These are phyloP conservation scores for Lepidium campestre DNA, from an alignment of 441 rosid genomes.

Conservation along the genomic window DNA sequence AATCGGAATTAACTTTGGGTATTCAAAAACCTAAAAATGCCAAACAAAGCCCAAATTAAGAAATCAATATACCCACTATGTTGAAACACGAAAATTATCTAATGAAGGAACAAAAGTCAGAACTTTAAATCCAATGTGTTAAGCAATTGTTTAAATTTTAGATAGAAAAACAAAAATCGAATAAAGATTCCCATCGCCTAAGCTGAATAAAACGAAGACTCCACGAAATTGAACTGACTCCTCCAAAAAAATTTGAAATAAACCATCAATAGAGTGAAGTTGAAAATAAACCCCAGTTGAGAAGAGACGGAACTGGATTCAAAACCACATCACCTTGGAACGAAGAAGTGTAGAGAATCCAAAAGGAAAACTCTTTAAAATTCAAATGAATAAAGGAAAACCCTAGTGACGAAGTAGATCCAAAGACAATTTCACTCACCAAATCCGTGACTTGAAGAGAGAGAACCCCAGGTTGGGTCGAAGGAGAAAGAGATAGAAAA, in stretches of 20 bases:
- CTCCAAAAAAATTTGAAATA: neutral
- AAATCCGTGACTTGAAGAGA: conserved; percentile 16
- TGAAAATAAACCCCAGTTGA: neutral
- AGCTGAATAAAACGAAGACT: neutral
- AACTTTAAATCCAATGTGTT: neutral
- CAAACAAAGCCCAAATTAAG: neutral
- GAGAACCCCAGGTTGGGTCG: neutral
- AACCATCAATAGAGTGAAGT: conserved; percentile 14
- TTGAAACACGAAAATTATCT: neutral
- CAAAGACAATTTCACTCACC: conserved; percentile 32
- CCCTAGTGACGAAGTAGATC: conserved; percentile 53
- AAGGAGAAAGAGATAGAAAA: conserved; percentile 5
- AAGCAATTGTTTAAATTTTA: neutral
- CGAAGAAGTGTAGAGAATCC: neutral
- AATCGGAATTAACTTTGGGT: neutral
- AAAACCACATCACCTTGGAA: neutral
- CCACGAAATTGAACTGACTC: neutral
- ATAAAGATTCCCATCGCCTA: neutral
- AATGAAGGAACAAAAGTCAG: neutral
- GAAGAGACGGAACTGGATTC: neutral
- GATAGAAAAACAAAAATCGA: neutral
- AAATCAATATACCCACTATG: neutral
- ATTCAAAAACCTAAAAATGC: neutral
- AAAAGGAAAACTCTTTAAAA: neutral
- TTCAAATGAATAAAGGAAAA: no score